Conservation (phyloP, 495 filamentous ascomycete species). For the Neurospora sp. region DNA sequence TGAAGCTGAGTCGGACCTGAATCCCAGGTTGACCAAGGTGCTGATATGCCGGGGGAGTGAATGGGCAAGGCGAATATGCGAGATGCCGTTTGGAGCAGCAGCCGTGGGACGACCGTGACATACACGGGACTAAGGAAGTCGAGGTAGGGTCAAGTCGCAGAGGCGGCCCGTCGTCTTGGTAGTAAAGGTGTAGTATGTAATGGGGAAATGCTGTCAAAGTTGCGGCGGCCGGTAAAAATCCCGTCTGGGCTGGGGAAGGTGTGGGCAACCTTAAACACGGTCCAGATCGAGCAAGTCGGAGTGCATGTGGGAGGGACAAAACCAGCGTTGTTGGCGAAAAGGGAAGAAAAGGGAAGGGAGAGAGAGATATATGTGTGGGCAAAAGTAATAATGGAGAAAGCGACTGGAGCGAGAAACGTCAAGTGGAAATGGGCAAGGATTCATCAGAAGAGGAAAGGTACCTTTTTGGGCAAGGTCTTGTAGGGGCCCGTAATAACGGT, state of each 20-base stretch:
- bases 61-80: not conserved
- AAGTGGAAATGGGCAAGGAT: slow-evolving; percentile 10
- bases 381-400: slow-evolving; percentile 31
- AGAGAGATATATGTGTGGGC: slow-evolving; percentile 19
- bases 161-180: not conserved
- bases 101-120: not conserved
- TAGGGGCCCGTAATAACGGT: slow-evolving; percentile 4
- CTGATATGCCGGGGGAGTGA: not conserved
- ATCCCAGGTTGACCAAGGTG: not conserved
- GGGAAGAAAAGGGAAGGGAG: slow-evolving; percentile 19
- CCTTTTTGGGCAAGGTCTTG: slow-evolving; percentile 6
- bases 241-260: not conserved
- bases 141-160: not conserved
- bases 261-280: slow-evolving; percentile 7
- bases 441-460: slow-evolving; percentile 3
- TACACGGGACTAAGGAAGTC: not conserved
- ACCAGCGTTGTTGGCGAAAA: slow-evolving; percentile 3
- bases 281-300: slow-evolving; percentile 5
- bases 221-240: not conserved
- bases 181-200: not conserved
- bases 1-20: not conserved
- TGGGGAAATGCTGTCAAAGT: not conserved
- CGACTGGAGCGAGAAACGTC: slow-evolving; percentile 18
- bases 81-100: not conserved
- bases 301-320: slow-evolving; percentile 11